Base-by-base conservation (phyloP, 768 basidiomycete genomes). In the Xerocomellus chrysenteron region DNA sequence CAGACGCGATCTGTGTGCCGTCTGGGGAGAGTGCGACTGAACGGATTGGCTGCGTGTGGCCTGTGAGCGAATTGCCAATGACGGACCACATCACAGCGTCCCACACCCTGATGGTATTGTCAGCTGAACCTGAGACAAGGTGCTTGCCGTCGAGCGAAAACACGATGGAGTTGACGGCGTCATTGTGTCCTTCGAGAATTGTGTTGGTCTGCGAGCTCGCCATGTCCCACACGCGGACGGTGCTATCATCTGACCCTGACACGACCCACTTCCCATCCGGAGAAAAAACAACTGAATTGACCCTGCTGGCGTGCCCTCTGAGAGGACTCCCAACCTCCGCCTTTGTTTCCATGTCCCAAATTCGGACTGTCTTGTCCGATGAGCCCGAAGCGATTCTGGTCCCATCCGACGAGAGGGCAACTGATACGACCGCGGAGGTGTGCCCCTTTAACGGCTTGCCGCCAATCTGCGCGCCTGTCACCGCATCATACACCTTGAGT, bases 361-460 rank as follows among this genome's bases (percentile, higher is more conserved):
- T 45, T 12, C 43, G 47, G 42, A 55, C 33, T 12, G 47, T 55
- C 30, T 37, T 45, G 35, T 58, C 47, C 5, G 39, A 53, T 19
- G 42, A 43, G 12, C 35, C 21, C n/a, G 42, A 44, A 10, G 52
- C 46, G 4, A 40, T 12, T 11, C 32, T 46, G 36, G 26, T 55
- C 35, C 47, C 37, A 17, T 61, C 52, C n/a, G 37, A 35, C 6
- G 59, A 49, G n/a, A 54, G 12, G 35, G 59, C 45, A 10, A 61
- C 19, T 11, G 47, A 50, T 5, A 39, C 19, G 9, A 39, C 16
- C 2, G 35, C 30, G 16, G 52, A 54, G 37, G 36, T 46, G 16
- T 35, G 55, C n/a, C 37, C 44, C 26, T 54, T 35, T 37, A 54
- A 24, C 8, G 44, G 55, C 26, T 41, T 44, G 33, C 26, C 24